Conservation (phyloP, 805 yeast species). For the Candida hispaniensis region DNA sequence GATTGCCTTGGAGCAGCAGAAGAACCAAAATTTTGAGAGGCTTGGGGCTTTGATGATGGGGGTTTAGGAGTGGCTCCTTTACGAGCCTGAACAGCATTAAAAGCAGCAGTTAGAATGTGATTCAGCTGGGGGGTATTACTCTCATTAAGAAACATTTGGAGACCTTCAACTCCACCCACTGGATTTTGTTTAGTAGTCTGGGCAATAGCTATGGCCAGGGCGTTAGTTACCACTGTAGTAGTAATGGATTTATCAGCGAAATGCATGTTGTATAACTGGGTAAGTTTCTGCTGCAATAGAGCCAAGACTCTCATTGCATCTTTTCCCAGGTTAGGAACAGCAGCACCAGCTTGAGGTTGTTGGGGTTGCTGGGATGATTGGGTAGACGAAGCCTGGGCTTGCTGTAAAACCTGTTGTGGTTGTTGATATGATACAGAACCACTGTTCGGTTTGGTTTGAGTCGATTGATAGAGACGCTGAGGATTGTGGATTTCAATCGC, state of each 20-base stretch:
- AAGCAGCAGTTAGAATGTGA: slow-evolving; percentile 20
- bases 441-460: slow-evolving; percentile 15
- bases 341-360: slow-evolving; percentile 2
- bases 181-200: slow-evolving; percentile 66
- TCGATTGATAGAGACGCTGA: slow-evolving; percentile 14
- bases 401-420: neutral
- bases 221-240: slow-evolving; percentile 76
- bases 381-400: neutral
- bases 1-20: no score
- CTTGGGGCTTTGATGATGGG: no score
- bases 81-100: slow-evolving; percentile 18
- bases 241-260: slow-evolving; percentile 72
- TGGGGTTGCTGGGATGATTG: slow-evolving; percentile 8
- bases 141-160: slow-evolving; percentile 21
- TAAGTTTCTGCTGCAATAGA: slow-evolving; percentile 76
- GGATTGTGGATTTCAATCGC: slow-evolving; percentile 24
- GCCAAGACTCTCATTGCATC: slow-evolving; percentile 67
- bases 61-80: no score
- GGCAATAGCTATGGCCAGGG: slow-evolving; percentile 86
- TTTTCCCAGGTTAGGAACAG: slow-evolving; percentile 23
- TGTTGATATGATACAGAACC: slow-evolving; percentile 2
- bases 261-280: slow-evolving; percentile 66
- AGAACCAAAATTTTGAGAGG: no score
- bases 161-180: slow-evolving; percentile 25
- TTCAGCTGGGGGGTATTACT: slow-evolving; percentile 23